Base-by-base conservation (phyloP, 495 filamentous ascomycete species). In the Haplographium delicatum region DNA sequence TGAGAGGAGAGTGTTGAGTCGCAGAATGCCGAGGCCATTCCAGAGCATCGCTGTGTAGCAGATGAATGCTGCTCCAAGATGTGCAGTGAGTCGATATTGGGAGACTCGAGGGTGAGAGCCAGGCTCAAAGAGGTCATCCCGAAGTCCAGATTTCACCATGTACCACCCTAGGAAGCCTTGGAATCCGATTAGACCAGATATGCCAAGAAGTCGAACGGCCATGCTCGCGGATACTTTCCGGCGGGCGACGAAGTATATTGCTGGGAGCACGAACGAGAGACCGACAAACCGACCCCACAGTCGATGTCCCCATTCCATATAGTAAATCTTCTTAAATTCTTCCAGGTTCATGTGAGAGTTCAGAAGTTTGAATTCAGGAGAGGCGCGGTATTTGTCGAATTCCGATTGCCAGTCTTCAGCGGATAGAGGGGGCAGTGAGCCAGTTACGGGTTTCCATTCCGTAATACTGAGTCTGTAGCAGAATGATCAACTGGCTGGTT, bases 301-400 rank as follows among this genome's bases (percentile, higher is more conserved):
- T 15, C 93, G 81, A 68, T 98, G 93, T 4, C 84, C 82, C 94
- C 94, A 98, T 76, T 98, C 93, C 94, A 98, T 97, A 67, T 84
- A 97, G 75, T 97, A 97, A 53, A 98, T 98, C 66, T 89, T 86
- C 67, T 97, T 96, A 71, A 96, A 98, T 62, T 96, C 94, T 26
- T 80, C 77, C 26, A 97, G 70, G 25, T 72, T 84, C 93, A 98
- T 98, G 62, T 89, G 78, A 16, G 89, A 80, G 69, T 98, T 97
- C 39, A 98, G 73, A 24, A 87, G 78, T 59, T 85, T 80, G 73
- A 88, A 97, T 69, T 98, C 93, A 47, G 93, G 93, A 2, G 89
- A 94, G 18, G 82, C 78, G 34, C 82, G 80, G 72, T 98, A 98
- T 65, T 91, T 93, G 11, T 82, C 73, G 69, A 97, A 98, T 59